Evolutionary conservation across 2,329 filamentous ascomycete species (phyloP).

Genomic region (Colletotrichum musicola): DNA sequence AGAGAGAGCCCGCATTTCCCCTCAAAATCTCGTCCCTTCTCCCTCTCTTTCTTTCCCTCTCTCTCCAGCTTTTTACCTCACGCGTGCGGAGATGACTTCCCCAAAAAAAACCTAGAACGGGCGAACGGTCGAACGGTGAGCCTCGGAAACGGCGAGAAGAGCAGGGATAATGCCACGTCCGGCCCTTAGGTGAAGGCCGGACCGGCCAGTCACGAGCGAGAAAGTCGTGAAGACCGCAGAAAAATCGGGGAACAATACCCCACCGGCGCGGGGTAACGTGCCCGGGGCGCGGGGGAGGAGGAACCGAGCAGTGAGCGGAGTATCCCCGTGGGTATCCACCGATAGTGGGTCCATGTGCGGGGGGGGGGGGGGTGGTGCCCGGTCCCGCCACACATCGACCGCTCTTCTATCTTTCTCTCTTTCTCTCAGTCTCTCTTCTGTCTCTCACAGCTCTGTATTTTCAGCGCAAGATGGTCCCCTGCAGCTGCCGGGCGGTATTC

Average conservation of each 20-base stretch:
- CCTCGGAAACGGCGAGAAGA: neutral
- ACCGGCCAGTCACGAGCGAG: neutral
- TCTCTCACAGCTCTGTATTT: too few species aligned
- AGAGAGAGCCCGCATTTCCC: conserved; percentile 20
- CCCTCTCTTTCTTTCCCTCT: conserved; percentile 7
- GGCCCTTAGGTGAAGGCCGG: neutral
- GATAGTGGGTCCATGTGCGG: neutral
- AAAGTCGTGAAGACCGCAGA: neutral
- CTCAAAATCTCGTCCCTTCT: conserved; percentile 12
- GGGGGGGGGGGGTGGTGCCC: too few species aligned
- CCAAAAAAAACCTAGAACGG: conserved; percentile 22
- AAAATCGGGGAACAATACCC: conserved; percentile 31
- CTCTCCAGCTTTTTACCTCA: conserved; percentile 18
- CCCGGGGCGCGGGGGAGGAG: conserved; percentile 37
- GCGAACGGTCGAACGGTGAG: too few species aligned
- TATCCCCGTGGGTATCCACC: neutral
- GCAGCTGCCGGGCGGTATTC: too few species aligned
- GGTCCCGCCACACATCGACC: neutral
- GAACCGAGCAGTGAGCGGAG: conserved; percentile 27
- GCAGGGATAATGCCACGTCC: neutral
- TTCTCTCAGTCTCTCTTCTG: too few species aligned
- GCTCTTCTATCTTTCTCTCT: too few species aligned
- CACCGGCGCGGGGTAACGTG: conserved; percentile 35
- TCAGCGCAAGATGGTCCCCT: too few species aligned
- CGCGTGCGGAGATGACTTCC: conserved; percentile 34